Base-by-base conservation (phyloP, 176 grass and related monocot species). In the Musa troglodytarum region DNA sequence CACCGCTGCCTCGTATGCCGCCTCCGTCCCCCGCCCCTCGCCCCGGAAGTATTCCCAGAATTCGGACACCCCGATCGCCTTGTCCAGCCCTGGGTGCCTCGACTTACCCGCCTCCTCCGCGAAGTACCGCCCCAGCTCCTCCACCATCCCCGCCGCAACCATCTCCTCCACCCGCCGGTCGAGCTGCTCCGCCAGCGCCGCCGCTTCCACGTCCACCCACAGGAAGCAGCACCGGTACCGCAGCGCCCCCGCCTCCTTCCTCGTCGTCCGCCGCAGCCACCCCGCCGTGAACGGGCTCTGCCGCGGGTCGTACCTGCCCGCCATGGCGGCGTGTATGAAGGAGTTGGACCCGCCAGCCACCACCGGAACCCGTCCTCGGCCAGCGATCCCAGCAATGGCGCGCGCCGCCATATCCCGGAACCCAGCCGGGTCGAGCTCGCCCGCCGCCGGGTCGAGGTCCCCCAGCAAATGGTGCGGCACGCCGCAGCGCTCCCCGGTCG, bases 141-240 rank as follows among this genome's bases (percentile, higher is more conserved):
- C 85, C 53, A 89, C 87, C 90, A 93, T 89, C 61, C 90, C 87
- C 53, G 19, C 82, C 59, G 21, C 6, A 43, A 87, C 65, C 90
- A 93, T 93, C 77, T 93, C 90, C 70, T 93, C 90, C 50, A 93
- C 90, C 73, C 90, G 82, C 22, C 77, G 65, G 85, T 93, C 90
- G 26, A 93, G 82, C 77, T 89, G 74, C 68, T 88, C 79, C 1
- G 10, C 83, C 21, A 95, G 85, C 0, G 88, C 59, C 21, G 43
- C 21, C 25, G 70, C 83, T 5, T 95, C 83, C 20, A 90, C 88
- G 76, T 95, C 67, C 54, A 95, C 88, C 85, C 91, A 95, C 24
- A 95, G 82, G 2, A 95, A 26, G 85, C 91, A 90, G 79, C 91
- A 95, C 8, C 82, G 84, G 63, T 22, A 62, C 11, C 82, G 71